Evolutionary conservation across 177 flowering plant species (phyloP).

Genomic region (Vitis hybrid): DNA sequence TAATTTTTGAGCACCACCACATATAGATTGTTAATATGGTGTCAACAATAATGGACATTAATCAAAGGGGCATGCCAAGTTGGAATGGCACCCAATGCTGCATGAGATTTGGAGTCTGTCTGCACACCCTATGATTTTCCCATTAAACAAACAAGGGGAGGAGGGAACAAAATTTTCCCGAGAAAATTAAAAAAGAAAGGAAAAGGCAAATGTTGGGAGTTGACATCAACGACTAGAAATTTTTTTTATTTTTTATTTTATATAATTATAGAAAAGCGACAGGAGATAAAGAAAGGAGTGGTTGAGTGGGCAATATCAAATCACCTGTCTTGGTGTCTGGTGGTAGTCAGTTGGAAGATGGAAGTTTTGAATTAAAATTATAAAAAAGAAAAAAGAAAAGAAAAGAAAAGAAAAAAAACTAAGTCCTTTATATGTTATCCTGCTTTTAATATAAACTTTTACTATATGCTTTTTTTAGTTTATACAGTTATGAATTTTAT

Average conservation of each 20-base stretch:
- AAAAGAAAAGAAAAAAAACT: not conserved
- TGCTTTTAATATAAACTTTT: too few relatives aligned
- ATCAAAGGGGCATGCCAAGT: too few relatives aligned
- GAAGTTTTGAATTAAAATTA: constrained; percentile 21
- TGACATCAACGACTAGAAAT: constrained; percentile 2
- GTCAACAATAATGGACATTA: too few relatives aligned
- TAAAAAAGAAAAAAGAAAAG: not conserved
- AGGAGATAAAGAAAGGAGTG: constrained; percentile 8
- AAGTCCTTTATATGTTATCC: too few relatives aligned
- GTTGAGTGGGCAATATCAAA: constrained; percentile 16
- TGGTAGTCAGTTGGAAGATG: constrained; percentile 34
- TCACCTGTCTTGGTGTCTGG: constrained; percentile 27
- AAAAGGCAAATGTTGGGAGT: not conserved
- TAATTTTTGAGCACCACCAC: too few relatives aligned
- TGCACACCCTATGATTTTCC: not conserved
- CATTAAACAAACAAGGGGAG: not conserved
- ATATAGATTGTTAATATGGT: too few relatives aligned
- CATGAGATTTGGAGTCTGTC: too few relatives aligned
- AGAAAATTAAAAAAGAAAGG: not conserved
- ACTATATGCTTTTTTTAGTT: not conserved
- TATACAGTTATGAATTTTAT: not conserved
- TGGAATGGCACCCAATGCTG: too few relatives aligned
- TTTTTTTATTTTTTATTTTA: not conserved
- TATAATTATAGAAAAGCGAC: constrained; percentile 1
- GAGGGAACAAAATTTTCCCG: not conserved